phyloP scores from a whole-genome alignment of 106 monocot genomes.

The Phalaenopsis aphrodite region DNA sequence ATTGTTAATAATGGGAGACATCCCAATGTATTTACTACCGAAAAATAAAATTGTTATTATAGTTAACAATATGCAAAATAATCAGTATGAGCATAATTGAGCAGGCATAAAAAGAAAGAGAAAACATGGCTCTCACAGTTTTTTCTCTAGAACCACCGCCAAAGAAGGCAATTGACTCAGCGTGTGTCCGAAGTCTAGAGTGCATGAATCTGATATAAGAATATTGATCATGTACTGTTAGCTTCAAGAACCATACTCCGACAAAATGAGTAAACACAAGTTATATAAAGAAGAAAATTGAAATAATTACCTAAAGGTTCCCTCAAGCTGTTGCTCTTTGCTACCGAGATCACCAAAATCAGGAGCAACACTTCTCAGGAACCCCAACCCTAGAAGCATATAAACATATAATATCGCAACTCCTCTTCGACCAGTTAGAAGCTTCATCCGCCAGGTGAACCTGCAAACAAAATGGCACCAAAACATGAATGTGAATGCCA shows the following conservation, averaged over 20 bases:
- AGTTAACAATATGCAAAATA: neutral
- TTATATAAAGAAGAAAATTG: neutral
- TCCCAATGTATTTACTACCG: conserved; percentile 1
- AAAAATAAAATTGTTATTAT: neutral
- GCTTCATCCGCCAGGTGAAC: conserved; percentile 99
- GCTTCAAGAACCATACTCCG: neutral
- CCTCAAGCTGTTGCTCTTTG: conserved; percentile 91
- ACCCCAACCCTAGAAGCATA: conserved; percentile 91
- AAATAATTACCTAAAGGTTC: conserved; percentile 67
- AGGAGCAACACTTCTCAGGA: conserved; percentile 81
- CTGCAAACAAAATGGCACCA: conserved; percentile 18
- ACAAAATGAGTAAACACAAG: neutral
- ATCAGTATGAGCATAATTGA: neutral
- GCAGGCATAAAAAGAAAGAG: neutral
- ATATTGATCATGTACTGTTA: conserved; percentile 9
- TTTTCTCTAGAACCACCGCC: conserved; percentile 96
- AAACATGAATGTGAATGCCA: neutral
- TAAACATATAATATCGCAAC: conserved; percentile 90
- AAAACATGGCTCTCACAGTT: conserved; percentile 53
- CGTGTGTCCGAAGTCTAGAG: conserved; percentile 90
- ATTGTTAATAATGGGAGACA: neutral
- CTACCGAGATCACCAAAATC: conserved; percentile 90
- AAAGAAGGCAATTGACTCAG: conserved; percentile 98
- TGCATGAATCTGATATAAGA: conserved; percentile 71
- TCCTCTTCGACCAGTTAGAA: conserved; percentile 85